These are phyloP conservation scores for Lasiodiplodia citricola DNA, from an alignment of 2,329 filamentous ascomycete genomes.

Conservation along the genomic window DNA sequence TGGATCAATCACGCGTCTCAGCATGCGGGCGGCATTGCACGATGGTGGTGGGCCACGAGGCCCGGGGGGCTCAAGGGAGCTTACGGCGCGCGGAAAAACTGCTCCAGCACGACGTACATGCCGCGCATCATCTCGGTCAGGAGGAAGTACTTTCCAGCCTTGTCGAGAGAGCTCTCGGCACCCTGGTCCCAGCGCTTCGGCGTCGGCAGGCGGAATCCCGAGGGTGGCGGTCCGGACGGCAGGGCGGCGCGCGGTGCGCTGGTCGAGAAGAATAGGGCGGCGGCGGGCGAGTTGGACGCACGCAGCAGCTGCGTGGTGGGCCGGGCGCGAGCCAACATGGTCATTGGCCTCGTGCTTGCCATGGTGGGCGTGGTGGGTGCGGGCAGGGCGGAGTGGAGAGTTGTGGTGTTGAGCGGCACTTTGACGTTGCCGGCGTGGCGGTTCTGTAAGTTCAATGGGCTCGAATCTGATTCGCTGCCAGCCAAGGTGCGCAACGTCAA, in stretches of 20 bases:
- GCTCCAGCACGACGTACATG: conserved; percentile 97
- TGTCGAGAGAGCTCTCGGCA: conserved; percentile 77
- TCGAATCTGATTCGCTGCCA: conserved; percentile 12
- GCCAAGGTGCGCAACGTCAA: not conserved
- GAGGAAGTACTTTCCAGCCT: conserved; percentile 91
- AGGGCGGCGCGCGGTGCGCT: conserved; percentile 66
- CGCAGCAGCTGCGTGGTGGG: conserved; percentile 37
- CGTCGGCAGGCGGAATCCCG: conserved; percentile 77
- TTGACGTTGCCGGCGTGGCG: conserved; percentile 23
- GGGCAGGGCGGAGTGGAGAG: conserved; percentile 23
- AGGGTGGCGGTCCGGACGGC: conserved; percentile 77
- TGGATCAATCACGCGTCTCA: conserved; percentile 45
- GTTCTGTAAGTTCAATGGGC: conserved; percentile 11
- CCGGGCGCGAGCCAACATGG: conserved; percentile 51
- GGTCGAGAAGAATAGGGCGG: conserved; percentile 66
- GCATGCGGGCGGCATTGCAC: not conserved
- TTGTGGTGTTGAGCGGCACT: conserved; percentile 22
- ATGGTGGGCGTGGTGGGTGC: conserved; percentile 41
- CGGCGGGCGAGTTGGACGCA: conserved; percentile 48
- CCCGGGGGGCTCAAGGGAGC: conserved; percentile 49
- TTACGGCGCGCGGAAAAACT: conserved; percentile 97
- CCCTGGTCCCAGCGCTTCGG: conserved; percentile 81
- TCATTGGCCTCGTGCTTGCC: conserved; percentile 55
- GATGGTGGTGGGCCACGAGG: not conserved
- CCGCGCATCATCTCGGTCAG: conserved; percentile 94